phyloP scores from a whole-genome alignment of 1,139 yeast species.

The Waltiozyma sp. region DNA sequence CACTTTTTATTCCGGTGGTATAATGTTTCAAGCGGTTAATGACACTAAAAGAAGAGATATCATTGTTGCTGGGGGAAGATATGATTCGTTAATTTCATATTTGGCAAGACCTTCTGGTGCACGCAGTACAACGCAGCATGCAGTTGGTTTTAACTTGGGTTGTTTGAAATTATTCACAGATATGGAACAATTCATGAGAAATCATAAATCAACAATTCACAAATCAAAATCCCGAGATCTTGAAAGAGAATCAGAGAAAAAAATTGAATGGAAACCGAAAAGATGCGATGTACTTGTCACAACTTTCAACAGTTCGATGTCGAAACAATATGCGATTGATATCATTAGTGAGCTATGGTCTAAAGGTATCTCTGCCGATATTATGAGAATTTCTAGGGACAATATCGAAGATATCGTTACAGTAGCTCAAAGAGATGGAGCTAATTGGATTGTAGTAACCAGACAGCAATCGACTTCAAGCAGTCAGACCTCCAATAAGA shows the following conservation, averaged over 20 bases:
- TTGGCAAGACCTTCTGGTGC: slow-evolving; percentile 41
- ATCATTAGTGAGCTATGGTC: slow-evolving; percentile 61
- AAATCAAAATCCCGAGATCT: slow-evolving; percentile 18
- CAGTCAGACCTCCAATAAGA: slow-evolving; percentile 26
- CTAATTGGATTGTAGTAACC: slow-evolving; percentile 63
- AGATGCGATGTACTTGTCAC: slow-evolving; percentile 79
- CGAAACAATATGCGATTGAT: slow-evolving; percentile 52
- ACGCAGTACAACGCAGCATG: slow-evolving; percentile 38
- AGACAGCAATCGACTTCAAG: slow-evolving; percentile 40
- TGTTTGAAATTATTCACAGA: slow-evolving; percentile 46
- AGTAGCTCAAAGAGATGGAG: slow-evolving; percentile 58
- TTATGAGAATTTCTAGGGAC: slow-evolving; percentile 33
- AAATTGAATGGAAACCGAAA: slow-evolving; percentile 32
- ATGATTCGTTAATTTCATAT: slow-evolving; percentile 58
- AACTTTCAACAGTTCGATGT: slow-evolving; percentile 39
- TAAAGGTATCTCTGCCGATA: slow-evolving; percentile 59
- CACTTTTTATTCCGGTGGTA: slow-evolving; percentile 63
- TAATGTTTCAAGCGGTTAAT: slow-evolving; percentile 80
- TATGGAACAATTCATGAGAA: slow-evolving; percentile 33
- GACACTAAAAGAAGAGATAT: slow-evolving; percentile 41
- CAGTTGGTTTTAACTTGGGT: slow-evolving; percentile 78
- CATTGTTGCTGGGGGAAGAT: slow-evolving; percentile 88
- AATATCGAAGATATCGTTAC: slow-evolving; percentile 60
- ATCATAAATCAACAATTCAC: slow-evolving; percentile 18
- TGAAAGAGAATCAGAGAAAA: slow-evolving; percentile 19